phyloP scores from a whole-genome alignment of 1,139 yeast species.

The Eremothecium sinecaudum region DNA sequence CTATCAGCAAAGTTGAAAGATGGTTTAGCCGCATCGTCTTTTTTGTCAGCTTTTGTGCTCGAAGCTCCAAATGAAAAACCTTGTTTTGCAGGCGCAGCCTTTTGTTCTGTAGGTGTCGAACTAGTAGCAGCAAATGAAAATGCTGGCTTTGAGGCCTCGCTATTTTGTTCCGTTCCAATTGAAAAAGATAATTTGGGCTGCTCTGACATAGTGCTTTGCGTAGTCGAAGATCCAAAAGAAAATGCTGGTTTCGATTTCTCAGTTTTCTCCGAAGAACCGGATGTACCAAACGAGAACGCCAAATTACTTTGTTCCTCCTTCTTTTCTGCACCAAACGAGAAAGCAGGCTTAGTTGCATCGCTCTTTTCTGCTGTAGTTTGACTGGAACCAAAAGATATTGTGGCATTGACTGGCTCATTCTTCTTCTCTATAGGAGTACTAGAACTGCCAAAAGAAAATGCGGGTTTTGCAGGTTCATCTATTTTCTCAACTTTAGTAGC shows the following conservation, averaged over 20 bases:
- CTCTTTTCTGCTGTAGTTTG: slow-evolving; percentile 9
- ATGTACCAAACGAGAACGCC: slow-evolving; percentile 2
- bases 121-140: too few species aligned
- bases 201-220: too few species aligned
- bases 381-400: slow-evolving; percentile 27
- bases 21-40: slow-evolving; percentile 12
- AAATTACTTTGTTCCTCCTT: too few species aligned
- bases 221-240: slow-evolving; percentile 22
- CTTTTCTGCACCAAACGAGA: slow-evolving; percentile 20
- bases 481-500: slow-evolving; percentile 13
- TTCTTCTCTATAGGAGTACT: slow-evolving; percentile 14
- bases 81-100: too few species aligned
- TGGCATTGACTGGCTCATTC: slow-evolving; percentile 10
- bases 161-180: too few species aligned
- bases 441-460: neutral
- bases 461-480: slow-evolving; percentile 11
- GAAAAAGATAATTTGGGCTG: too few species aligned
- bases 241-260: slow-evolving; percentile 23
- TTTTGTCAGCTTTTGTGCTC: slow-evolving; percentile 11
- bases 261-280: neutral
- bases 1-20: slow-evolving; percentile 32
- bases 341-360: slow-evolving; percentile 16
- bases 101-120: too few species aligned
- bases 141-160: slow-evolving; percentile 25
- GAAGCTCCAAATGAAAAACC: slow-evolving; percentile 26